Percentiles rank a stretch among this genome's conserved stretches.
Conservation (phyloP, 257 asterid species). For the Solanum paucissectum region DNA sequence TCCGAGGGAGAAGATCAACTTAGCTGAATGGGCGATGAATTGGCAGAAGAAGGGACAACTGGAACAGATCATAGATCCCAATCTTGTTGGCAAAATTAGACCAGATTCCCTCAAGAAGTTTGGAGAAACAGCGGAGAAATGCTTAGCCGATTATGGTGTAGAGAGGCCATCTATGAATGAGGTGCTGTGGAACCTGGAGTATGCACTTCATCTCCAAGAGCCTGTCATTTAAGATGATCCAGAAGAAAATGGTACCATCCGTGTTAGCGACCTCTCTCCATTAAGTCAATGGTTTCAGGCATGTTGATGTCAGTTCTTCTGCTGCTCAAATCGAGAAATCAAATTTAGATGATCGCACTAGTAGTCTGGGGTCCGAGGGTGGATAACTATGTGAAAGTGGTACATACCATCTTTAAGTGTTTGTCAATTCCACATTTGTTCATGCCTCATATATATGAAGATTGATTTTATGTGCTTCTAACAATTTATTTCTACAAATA, state of each 20-base stretch:
- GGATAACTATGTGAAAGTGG: not conserved
- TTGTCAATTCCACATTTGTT: not conserved
- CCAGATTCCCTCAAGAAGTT: not conserved
- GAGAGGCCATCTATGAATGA: no score
- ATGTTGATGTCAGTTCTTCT: not conserved
- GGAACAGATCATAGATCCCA: not conserved
- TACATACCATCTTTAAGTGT: not conserved
- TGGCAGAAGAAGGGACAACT: not conserved
- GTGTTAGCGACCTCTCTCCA: not conserved
- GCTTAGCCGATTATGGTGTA: no score
- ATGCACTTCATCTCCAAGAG: no score
- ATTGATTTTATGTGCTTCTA: not conserved
- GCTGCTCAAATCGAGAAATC: not conserved
- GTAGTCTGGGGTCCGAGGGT: not conserved
- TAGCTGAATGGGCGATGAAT: not conserved
- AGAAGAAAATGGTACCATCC: not conserved
- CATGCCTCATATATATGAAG: not conserved
- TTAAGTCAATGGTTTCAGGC: not conserved
- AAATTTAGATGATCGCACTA: not conserved
- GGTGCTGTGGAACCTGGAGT: no score
- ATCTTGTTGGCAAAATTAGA: not conserved
- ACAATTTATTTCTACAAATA: not conserved
- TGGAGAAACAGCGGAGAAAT: no score
- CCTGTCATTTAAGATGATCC: no score
- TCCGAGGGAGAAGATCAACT: accelerated